Conservation (phyloP, 2,329 filamentous ascomycete genomes). For the Fusarium hostae region DNA sequence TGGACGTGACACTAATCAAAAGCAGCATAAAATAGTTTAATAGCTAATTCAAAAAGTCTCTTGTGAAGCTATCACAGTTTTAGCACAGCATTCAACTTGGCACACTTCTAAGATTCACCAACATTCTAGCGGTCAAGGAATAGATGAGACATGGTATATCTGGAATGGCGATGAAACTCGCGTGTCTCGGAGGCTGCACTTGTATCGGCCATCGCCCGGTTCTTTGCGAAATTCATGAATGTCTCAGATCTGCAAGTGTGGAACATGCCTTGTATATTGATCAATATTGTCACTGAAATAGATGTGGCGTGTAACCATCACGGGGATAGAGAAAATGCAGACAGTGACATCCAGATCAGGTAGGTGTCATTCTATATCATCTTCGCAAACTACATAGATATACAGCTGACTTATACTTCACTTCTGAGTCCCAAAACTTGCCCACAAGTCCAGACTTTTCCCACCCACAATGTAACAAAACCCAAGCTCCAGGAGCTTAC, state of each 20-base stretch:
- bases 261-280: neutral
- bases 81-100: neutral
- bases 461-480: neutral
- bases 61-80: neutral
- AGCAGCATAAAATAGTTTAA: neutral
- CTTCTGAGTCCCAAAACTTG: neutral
- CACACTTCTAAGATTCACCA: neutral
- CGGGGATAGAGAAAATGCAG: neutral
- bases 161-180: constrained; percentile 30
- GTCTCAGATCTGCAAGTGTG: constrained; percentile 10
- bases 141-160: neutral
- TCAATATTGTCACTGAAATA: neutral
- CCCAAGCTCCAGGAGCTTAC: neutral
- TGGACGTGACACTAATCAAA: neutral
- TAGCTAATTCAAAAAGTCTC: neutral
- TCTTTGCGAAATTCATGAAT: neutral
- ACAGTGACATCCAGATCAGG: neutral
- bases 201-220: neutral
- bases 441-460: neutral
- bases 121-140: constrained; percentile 8
- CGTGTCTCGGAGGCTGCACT: constrained; percentile 19
- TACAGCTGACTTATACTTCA: neutral
- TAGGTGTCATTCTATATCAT: neutral
- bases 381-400: constrained; percentile 14
- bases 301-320: neutral